phyloP scores from a whole-genome alignment of 2,329 filamentous ascomycete species.

The Zasmidium cellare region DNA sequence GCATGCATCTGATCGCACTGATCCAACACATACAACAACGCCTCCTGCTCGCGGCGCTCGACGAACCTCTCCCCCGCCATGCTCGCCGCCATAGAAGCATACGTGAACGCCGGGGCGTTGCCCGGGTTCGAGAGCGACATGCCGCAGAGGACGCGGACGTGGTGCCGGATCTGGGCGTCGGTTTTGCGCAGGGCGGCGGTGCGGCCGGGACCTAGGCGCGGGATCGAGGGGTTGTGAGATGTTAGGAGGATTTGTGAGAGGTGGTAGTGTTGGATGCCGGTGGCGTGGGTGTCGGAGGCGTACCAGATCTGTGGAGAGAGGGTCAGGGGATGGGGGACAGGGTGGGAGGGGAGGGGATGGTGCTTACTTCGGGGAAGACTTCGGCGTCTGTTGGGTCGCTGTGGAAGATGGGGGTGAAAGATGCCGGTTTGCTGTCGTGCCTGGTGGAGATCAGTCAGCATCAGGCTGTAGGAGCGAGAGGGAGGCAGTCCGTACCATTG shows the following conservation, averaged over 20 bases:
- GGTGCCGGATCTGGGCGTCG: conserved; percentile 46
- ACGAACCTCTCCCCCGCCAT: conserved; percentile 52
- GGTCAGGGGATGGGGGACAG: no score
- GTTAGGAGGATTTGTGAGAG: conserved; percentile 58
- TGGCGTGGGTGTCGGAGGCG: conserved; percentile 58
- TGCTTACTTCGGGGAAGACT: conserved; percentile 53
- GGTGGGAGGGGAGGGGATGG: no score
- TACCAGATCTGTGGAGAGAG: conserved; percentile 51
- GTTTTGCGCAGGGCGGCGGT: conserved; percentile 43
- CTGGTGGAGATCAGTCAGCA: conserved; percentile 39
- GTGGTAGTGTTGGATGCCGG: conserved; percentile 61
- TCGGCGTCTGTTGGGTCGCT: conserved; percentile 40
- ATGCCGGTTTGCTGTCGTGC: conserved; percentile 49
- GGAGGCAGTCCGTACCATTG: conserved; percentile 1
- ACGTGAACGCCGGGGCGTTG: conserved; percentile 55
- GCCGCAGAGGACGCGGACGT: conserved; percentile 58
- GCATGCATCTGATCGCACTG: conserved; percentile 53
- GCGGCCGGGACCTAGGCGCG: conserved; percentile 48
- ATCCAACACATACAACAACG: conserved; percentile 49
- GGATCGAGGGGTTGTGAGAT: conserved; percentile 57
- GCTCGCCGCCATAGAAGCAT: conserved; percentile 35
- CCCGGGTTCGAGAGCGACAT: conserved; percentile 59
- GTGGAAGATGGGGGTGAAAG: conserved; percentile 58
- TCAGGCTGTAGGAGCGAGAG: not conserved
- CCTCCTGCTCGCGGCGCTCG: conserved; percentile 49